Conservation (phyloP, 371 early-diverging fungal genomes). For the Zychaea mexicana region DNA sequence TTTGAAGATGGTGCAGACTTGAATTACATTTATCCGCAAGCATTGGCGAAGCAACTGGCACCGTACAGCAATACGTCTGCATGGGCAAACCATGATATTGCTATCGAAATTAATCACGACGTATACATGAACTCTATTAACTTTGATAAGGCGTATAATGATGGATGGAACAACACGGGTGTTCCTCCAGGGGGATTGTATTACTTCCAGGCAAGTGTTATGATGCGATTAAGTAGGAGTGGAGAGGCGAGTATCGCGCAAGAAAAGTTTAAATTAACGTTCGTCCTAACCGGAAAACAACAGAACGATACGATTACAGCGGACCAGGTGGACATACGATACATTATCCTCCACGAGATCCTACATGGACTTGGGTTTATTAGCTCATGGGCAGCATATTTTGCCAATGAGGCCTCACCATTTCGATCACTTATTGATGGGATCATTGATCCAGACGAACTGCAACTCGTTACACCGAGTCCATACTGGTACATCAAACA, state of each 20-base stretch:
- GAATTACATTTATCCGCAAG: slow-evolving; percentile 51
- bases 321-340: slow-evolving; percentile 42
- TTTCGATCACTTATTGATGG: slow-evolving; percentile 39
- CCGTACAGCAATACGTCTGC: slow-evolving; percentile 42
- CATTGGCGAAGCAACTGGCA: slow-evolving; percentile 49
- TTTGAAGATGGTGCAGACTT: slow-evolving; percentile 49
- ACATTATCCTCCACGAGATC: slow-evolving; percentile 45
- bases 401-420: slow-evolving; percentile 38
- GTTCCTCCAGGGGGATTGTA: slow-evolving; percentile 38
- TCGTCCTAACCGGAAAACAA: not conserved
- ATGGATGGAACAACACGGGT: slow-evolving; percentile 42
- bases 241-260: not conserved
- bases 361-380: slow-evolving; percentile 47
- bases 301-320: slow-evolving; percentile 32
- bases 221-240: not conserved
- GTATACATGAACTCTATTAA: slow-evolving; percentile 32
- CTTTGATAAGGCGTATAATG: slow-evolving; percentile 19
- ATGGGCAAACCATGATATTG: slow-evolving; percentile 45
- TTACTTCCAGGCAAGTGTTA: slow-evolving; percentile 40
- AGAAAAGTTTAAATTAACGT: not conserved
- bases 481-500: slow-evolving; percentile 38
- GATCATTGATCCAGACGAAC: slow-evolving; percentile 32
- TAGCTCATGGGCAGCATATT: slow-evolving; percentile 55
- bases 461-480: slow-evolving; percentile 40
- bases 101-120: slow-evolving; percentile 50